These are phyloP conservation scores for Crithidia mellificae DNA, from an alignment of 208 protist species.

Conservation along the genomic window DNA sequence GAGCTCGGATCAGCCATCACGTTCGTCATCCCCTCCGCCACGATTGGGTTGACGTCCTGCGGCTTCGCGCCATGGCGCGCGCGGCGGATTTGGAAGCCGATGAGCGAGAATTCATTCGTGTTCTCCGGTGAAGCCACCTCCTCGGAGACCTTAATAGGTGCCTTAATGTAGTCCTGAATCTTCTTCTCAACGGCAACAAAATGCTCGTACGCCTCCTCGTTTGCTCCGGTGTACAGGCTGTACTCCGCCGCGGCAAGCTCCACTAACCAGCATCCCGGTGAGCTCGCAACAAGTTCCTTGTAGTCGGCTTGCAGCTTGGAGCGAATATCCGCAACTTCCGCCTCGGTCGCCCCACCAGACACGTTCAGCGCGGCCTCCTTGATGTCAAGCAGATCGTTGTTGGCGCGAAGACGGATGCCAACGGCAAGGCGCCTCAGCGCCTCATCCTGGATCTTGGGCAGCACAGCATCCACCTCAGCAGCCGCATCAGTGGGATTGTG, in stretches of 20 bases:
- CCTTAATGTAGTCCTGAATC: slow-evolving; percentile 56
- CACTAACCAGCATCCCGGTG: slow-evolving; percentile 78
- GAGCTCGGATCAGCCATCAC: slow-evolving; percentile 45
- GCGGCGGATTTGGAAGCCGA: slow-evolving; percentile 65
- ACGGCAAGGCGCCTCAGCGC: slow-evolving; percentile 64
- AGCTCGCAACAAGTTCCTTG: slow-evolving; percentile 53
- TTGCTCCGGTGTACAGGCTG: slow-evolving; percentile 71
- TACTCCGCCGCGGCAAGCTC: slow-evolving; percentile 76
- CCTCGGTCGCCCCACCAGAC: slow-evolving; percentile 73
- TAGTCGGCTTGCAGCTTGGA: slow-evolving; percentile 58
- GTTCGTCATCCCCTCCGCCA: slow-evolving; percentile 55
- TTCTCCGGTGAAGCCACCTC: slow-evolving; percentile 63
- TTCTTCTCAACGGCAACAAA: slow-evolving; percentile 62
- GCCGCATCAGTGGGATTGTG: slow-evolving; percentile 57
- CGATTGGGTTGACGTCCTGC: slow-evolving; percentile 33
- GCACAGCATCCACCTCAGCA: slow-evolving; percentile 55
- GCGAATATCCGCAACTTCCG: slow-evolving; percentile 74
- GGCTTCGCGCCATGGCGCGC: slow-evolving; percentile 37
- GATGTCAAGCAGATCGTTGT: slow-evolving; percentile 71
- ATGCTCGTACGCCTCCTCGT: slow-evolving; percentile 55
- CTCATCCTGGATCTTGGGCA: slow-evolving; percentile 68
- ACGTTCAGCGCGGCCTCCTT: slow-evolving; percentile 79
- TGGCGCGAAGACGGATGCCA: slow-evolving; percentile 65
- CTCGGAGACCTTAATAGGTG: slow-evolving; percentile 31
- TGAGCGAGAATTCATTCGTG: slow-evolving; percentile 60